Base-by-base conservation (phyloP, 176 grass and related monocot genomes). In the bread wheat (Triticum aestivum) region DNA sequence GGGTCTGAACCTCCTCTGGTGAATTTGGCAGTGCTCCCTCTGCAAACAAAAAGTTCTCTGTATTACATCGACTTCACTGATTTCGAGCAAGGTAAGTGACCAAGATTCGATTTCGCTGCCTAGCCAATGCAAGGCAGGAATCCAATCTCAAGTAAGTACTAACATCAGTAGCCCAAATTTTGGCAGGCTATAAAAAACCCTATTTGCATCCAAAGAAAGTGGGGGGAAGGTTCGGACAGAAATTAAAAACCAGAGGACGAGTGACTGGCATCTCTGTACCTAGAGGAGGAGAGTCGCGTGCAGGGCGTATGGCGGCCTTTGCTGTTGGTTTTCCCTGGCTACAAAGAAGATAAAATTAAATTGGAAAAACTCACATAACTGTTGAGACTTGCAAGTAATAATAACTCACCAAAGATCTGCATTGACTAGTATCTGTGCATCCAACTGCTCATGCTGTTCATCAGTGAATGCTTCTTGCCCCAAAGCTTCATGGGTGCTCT, bases 401-500 rank as follows among this genome's bases (percentile, higher is more conserved):
- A 65, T 2, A 47, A 89, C 92, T 91, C 33, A 93, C 92, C 84
- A 78, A 67, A 93, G 86, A 67, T 89, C 86, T 79, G 86, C 92
- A 81, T 72, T 87, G 44, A 87, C 84, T 84, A 87, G 83, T 75
- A 92, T 92, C 74, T 92, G 87, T 80, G 91, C 84, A 70, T 85
- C 87, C 34, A 67, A n/a, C 14, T 17, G 49, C 1, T 13, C 13
- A 18, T 8, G 15, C 75, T 87, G 91, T 69, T 81, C 59, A 75
- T 92, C 84, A 15, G 88, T 88, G 12, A 93, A 93, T 61, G 85
- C 75, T 51, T 90, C 81, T 41, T 85, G 88, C 45, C 33, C 80
- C 71, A 85, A 76, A 33, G 75, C 64, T 79, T 54, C 86, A 37
- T 38, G 58, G 47, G 17, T 79, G 26, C 73, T 87, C 69, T 80